These are phyloP conservation scores for Alopecurus myosuroides DNA, from an alignment of 176 grass and related monocot genomes.

Conservation along the genomic window DNA sequence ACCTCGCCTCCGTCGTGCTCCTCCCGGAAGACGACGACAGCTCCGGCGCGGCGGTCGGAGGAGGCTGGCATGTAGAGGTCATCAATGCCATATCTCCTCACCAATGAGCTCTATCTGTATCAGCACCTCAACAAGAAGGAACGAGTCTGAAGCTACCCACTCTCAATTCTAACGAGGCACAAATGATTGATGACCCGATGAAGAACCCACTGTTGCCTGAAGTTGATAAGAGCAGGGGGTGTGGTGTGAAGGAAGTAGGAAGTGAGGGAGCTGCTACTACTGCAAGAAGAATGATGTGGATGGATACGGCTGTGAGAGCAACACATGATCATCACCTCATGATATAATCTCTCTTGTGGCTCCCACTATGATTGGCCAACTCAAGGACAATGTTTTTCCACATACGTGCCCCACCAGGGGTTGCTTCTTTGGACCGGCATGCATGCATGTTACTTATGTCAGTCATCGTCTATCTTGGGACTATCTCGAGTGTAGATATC, in stretches of 20 bases:
- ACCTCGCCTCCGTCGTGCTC: constrained; percentile 18
- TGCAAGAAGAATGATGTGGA: not conserved
- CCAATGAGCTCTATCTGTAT: not conserved
- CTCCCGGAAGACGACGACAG: not conserved
- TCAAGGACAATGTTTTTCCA: constrained; percentile 4
- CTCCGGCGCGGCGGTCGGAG: not conserved
- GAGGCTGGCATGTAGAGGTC: not conserved
- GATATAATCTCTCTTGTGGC: constrained; percentile 7
- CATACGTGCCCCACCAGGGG: constrained; percentile 26
- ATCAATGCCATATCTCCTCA: not conserved
- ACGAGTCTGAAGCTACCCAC: not conserved
- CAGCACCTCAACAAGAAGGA: not conserved
- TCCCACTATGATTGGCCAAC: not conserved
- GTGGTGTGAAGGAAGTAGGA: not conserved
- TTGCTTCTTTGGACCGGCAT: constrained; percentile 35
- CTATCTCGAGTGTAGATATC: not conserved
- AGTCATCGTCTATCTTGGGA: constrained; percentile 9
- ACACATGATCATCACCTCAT: constrained; percentile 19
- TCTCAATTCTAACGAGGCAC: not conserved
- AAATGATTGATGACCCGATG: not conserved
- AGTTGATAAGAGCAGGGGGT: not conserved
- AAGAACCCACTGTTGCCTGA: not conserved
- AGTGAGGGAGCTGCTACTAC: not conserved
- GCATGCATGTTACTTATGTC: not conserved
- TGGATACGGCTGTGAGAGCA: constrained; percentile 3